phyloP scores from a whole-genome alignment of 768 basidiomycete species.

The Roridomyces roridus region DNA sequence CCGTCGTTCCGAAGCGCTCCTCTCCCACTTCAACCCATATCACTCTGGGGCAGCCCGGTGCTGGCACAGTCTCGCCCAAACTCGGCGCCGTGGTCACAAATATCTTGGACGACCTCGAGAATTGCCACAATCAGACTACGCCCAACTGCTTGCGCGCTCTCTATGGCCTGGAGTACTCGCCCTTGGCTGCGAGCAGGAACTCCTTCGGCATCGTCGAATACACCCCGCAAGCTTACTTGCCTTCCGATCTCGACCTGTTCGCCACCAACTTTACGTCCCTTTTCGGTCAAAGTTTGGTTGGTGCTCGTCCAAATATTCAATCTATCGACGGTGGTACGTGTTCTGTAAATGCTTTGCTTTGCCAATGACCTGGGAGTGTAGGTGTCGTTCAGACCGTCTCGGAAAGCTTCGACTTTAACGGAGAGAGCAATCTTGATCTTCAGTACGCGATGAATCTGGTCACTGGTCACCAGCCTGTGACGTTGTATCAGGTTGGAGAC shows the following conservation, averaged over 20 bases:
- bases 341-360: too few species aligned
- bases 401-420: slow-evolving; percentile 52
- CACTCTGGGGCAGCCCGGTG: slow-evolving; percentile 29
- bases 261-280: slow-evolving; percentile 38
- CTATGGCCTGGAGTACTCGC: slow-evolving; percentile 39
- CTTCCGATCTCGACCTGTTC: slow-evolving; percentile 53
- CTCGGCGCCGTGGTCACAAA: slow-evolving; percentile 27
- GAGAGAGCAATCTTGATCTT: slow-evolving; percentile 64
- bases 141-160: slow-evolving; percentile 46
- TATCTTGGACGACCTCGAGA: slow-evolving; percentile 28
- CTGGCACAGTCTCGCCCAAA: slow-evolving; percentile 30
- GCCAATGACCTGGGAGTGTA: slow-evolving; percentile 12
- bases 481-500: slow-evolving; percentile 53
- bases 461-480: slow-evolving; percentile 43
- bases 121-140: slow-evolving; percentile 40
- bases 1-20: slow-evolving; percentile 34
- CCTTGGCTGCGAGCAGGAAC: slow-evolving; percentile 38
- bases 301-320: slow-evolving; percentile 35
- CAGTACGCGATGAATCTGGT: slow-evolving; percentile 60
- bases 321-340: slow-evolving; percentile 51
- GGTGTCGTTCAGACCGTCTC: slow-evolving; percentile 50
- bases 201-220: slow-evolving; percentile 55
- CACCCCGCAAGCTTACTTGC: slow-evolving; percentile 53
- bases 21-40: slow-evolving; percentile 10
- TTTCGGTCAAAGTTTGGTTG: slow-evolving; percentile 28